Conservation (phyloP, 2,329 filamentous ascomycete genomes). For the Venturia aucupariae region DNA sequence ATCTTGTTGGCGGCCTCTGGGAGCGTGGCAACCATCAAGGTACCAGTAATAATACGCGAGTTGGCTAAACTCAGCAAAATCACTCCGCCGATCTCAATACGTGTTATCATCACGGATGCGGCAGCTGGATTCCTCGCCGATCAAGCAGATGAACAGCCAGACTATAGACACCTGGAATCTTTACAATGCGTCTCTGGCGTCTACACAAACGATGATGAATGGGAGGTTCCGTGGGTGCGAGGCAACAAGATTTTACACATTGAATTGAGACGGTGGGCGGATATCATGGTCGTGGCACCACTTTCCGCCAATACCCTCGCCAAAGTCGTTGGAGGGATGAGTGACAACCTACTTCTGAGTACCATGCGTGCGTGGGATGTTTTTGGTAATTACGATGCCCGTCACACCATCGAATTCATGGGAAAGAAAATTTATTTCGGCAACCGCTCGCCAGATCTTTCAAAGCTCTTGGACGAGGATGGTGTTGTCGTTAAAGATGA, state of each 20-base stretch:
- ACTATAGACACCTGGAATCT: constrained; percentile 46
- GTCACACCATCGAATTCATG: constrained; percentile 4
- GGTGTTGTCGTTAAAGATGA: constrained; percentile 9
- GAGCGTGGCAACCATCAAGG: constrained; percentile 83
- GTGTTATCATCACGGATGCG: constrained; percentile 69
- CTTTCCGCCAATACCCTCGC: constrained; percentile 78
- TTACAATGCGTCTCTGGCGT: constrained; percentile 69
- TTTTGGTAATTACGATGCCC: constrained; percentile 46
- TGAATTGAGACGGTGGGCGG: constrained; percentile 72
- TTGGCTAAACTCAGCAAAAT: neutral
- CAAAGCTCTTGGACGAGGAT: neutral
- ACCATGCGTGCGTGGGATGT: constrained; percentile 86
- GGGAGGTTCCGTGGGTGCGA: constrained; percentile 67
- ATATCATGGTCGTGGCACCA: constrained; percentile 71
- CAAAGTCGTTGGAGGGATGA: constrained; percentile 70
- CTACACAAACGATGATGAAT: constrained; percentile 80
- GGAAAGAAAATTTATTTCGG: neutral
- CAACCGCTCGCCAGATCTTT: neutral
- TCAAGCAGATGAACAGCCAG: constrained; percentile 69
- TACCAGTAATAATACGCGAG: constrained; percentile 24
- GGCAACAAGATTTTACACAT: constrained; percentile 83
- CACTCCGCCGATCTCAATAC: constrained; percentile 57
- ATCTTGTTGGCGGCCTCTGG: constrained; percentile 59
- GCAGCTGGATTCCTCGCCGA: constrained; percentile 68
- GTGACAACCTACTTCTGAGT: constrained; percentile 63